Conservation (phyloP, 257 asterid species). For the Solanum rostratum region DNA sequence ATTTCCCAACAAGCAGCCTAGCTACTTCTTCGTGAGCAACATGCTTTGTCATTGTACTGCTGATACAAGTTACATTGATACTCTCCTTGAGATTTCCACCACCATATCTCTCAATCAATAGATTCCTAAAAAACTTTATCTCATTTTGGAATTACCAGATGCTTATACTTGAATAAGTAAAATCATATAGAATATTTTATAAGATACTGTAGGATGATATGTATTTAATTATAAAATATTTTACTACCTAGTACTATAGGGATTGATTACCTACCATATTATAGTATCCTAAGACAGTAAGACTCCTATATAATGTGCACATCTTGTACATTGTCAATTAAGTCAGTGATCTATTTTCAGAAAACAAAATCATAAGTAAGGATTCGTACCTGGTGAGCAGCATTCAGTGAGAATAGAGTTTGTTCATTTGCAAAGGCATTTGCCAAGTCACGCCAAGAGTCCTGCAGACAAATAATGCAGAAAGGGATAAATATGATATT, state of each 20-base stretch:
- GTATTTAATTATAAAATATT: not conserved
- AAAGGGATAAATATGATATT: not conserved
- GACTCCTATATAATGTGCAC: not conserved
- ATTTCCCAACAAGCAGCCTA: not conserved
- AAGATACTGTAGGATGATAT: not conserved
- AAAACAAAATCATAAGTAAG: not conserved
- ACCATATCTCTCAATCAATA: not conserved
- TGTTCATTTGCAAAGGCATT: constrained; percentile 73
- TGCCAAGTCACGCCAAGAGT: constrained; percentile 68
- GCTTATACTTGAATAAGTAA: not conserved
- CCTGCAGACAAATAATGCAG: constrained; percentile 34
- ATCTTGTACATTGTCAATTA: not conserved
- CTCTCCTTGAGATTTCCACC: not conserved
- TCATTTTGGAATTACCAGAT: not conserved
- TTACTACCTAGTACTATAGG: not conserved
- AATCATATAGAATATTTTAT: not conserved
- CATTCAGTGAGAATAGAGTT: constrained; percentile 50
- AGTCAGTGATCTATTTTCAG: not conserved
- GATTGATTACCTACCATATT: not conserved
- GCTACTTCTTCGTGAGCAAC: not conserved
- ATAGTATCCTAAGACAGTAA: not conserved
- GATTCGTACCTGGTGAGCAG: constrained; percentile 66
- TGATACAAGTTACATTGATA: not conserved
- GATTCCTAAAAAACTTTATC: not conserved
- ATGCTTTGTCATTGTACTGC: not conserved